Evolutionary conservation across 2,329 filamentous ascomycete genomes (phyloP).

Genomic region (Sporothrix pseudoabietina): DNA sequence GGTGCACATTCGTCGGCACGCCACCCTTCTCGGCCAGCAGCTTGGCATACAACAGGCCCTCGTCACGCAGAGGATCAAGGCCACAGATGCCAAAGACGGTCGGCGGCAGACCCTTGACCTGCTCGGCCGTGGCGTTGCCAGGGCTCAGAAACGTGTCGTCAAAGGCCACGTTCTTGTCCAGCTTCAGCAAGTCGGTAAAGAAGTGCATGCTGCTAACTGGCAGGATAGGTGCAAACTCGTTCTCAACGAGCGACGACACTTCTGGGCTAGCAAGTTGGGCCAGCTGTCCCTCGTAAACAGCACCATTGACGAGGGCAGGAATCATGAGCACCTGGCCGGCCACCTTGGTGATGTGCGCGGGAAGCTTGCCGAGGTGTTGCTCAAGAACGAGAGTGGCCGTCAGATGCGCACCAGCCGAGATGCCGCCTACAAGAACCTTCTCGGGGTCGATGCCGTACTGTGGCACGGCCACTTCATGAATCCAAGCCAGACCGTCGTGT

Average conservation of each 20-base stretch:
- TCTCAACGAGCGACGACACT: slow-evolving; percentile 42
- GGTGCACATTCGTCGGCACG: slow-evolving; percentile 39
- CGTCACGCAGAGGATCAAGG: slow-evolving; percentile 32
- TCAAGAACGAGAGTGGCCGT: slow-evolving; percentile 27
- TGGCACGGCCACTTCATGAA: slow-evolving; percentile 47
- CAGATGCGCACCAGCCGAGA: slow-evolving; percentile 43
- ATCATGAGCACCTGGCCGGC: slow-evolving; percentile 46
- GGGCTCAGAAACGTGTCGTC: slow-evolving; percentile 47
- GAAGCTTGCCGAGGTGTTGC: slow-evolving; percentile 28
- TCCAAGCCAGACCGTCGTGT: slow-evolving; percentile 58
- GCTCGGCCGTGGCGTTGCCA: slow-evolving; percentile 39
- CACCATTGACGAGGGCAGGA: slow-evolving; percentile 40
- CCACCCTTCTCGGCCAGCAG: slow-evolving; percentile 32
- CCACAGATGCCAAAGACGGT: slow-evolving; percentile 31
- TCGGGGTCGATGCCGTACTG: slow-evolving; percentile 37
- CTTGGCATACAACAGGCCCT: slow-evolving; percentile 33
- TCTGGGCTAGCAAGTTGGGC: slow-evolving; percentile 49
- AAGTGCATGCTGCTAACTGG: slow-evolving; percentile 44
- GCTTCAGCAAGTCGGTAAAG: slow-evolving; percentile 40
- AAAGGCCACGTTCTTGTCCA: slow-evolving; percentile 34
- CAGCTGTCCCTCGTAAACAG: slow-evolving; percentile 22
- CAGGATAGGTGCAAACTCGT: slow-evolving; percentile 50
- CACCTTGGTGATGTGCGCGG: slow-evolving; percentile 43
- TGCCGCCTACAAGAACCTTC: slow-evolving; percentile 45
- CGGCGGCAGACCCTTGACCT: slow-evolving; percentile 43